Percentiles rank a stretch among this genome's conserved stretches.
Conservation (phyloP, 2,329 filamentous ascomycete species). For the Emydomyces testavorans region DNA sequence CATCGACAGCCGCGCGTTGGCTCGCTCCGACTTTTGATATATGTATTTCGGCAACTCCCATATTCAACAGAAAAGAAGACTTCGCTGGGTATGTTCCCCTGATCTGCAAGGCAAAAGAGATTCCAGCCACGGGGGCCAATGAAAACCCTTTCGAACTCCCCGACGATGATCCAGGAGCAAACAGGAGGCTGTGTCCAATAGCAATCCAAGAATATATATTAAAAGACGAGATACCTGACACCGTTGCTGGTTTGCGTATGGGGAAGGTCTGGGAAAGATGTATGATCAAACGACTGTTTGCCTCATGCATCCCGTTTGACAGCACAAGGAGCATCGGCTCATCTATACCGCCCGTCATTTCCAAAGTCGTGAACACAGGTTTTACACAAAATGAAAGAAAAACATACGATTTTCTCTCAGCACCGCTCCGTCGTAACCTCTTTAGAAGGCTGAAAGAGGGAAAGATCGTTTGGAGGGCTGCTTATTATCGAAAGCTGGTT, state of each 20-base stretch:
- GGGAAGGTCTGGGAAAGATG: neutral
- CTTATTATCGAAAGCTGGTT: neutral
- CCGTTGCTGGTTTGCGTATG: neutral
- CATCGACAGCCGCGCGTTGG: neutral
- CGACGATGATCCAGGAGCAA: neutral
- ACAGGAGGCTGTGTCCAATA: neutral
- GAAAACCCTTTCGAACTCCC: neutral
- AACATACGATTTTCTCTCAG: neutral
- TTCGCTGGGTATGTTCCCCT: neutral
- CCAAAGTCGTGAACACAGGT: neutral
- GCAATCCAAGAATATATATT: neutral
- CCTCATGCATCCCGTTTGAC: neutral
- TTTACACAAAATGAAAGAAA: neutral
- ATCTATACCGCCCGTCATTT: neutral
- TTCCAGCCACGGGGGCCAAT: neutral
- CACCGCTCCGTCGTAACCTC: neutral
- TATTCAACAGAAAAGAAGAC: constrained; percentile 2
- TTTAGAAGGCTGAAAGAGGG: neutral
- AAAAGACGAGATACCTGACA: neutral
- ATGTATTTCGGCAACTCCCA: constrained; percentile 1
- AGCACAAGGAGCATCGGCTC: neutral
- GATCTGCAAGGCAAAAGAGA: neutral
- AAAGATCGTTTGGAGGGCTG: neutral
- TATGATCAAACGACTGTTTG: neutral
- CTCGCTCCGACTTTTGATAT: neutral